phyloP scores from a whole-genome alignment of 1,139 yeast species.

The Suhomyces bokatorum region DNA sequence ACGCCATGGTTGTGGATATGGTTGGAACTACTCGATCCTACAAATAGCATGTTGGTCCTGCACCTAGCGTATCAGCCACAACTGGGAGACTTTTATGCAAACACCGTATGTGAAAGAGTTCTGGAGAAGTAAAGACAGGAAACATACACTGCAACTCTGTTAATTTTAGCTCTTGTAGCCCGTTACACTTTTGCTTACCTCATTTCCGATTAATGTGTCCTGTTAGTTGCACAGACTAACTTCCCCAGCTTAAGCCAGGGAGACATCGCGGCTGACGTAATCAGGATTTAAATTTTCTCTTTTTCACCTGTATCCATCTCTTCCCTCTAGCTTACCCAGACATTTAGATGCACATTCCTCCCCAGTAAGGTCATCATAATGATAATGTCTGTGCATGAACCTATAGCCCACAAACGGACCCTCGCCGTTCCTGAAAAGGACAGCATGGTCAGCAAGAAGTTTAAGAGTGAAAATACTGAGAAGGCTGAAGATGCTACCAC shows the following conservation, averaged over 20 bases:
- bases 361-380: constrained; percentile 10
- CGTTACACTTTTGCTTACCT: too few species aligned
- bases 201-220: too few species aligned
- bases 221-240: too few species aligned
- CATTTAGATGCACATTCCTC: constrained; percentile 6
- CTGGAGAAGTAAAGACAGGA: too few species aligned
- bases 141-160: too few species aligned
- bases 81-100: too few species aligned
- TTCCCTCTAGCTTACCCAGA: constrained; percentile 2
- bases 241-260: not conserved
- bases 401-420: constrained; percentile 20
- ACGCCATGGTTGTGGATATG: not conserved
- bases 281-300: constrained; percentile 6
- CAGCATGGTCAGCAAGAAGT: constrained; percentile 12
- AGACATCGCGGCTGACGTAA: constrained; percentile 8
- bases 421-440: constrained; percentile 15
- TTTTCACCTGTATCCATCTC: constrained; percentile 3
- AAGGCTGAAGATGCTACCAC: constrained; percentile 11
- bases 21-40: too few species aligned
- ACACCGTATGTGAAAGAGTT: too few species aligned
- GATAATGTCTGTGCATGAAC: constrained; percentile 21
- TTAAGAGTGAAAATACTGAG: constrained; percentile 12
- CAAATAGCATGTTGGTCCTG: not conserved
- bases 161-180: too few species aligned
- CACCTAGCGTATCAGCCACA: not conserved